phyloP scores from a whole-genome alignment of 2,329 filamentous ascomycete species.

The Verticillium nonalfalfae region DNA sequence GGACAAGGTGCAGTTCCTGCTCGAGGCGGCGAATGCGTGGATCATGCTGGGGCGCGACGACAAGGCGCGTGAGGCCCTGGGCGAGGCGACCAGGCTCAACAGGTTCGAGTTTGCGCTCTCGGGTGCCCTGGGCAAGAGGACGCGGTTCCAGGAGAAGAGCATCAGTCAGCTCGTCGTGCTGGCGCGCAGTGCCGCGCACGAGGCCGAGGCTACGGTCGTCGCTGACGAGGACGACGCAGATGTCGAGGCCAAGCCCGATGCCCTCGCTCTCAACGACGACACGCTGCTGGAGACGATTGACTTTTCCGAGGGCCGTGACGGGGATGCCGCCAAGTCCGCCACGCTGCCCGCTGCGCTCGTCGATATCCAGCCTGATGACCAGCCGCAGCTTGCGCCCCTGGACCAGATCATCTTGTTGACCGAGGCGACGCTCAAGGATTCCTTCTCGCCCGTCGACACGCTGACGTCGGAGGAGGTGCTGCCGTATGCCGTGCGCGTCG shows the following conservation, averaged over 20 bases:
- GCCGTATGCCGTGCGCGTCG: constrained; percentile 82
- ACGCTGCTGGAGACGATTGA: constrained; percentile 83
- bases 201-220: constrained; percentile 7
- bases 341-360: constrained; percentile 55
- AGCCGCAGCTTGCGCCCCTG: constrained; percentile 74
- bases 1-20: constrained; percentile 61
- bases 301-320: constrained; percentile 48
- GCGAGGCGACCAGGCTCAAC: constrained; percentile 59
- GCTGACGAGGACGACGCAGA: constrained; percentile 14
- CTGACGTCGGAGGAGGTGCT: constrained; percentile 90
- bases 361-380: constrained; percentile 66
- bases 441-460: constrained; percentile 72
- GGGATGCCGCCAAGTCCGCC: constrained; percentile 25
- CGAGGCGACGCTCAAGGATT: constrained; percentile 83
- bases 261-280: constrained; percentile 81
- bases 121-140: constrained; percentile 79
- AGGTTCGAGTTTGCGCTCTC: constrained; percentile 77
- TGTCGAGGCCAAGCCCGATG: constrained; percentile 47
- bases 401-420: constrained; percentile 90
- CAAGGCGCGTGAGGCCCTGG: constrained; percentile 65
- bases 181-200: constrained; percentile 58
- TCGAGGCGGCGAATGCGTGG: constrained; percentile 79
- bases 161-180: constrained; percentile 87
- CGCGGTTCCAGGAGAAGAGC: constrained; percentile 71
- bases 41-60: constrained; percentile 78